Conservation (phyloP, 805 yeast species). For the Candida khao-thaluensis region DNA sequence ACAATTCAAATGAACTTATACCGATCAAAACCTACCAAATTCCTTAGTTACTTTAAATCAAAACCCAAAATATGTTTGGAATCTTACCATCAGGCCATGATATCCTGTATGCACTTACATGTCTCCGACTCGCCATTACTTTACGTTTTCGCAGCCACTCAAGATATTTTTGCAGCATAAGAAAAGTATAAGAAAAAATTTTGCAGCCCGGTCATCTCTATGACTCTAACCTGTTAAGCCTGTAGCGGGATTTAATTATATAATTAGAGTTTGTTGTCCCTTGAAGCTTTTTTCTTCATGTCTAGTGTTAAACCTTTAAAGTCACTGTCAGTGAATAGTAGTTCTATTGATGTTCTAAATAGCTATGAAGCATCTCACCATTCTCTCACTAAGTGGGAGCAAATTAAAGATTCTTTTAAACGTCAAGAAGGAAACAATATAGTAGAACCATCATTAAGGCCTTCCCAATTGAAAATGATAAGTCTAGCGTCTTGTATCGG, state of each 20-base stretch:
- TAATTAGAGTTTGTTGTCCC: not conserved
- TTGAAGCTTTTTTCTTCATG: not conserved
- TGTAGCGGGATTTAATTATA: conserved; percentile 1
- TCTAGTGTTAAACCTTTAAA: not conserved
- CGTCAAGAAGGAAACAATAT: conserved; percentile 17
- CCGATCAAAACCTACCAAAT: too few relatives aligned
- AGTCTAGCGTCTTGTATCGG: conserved; percentile 46
- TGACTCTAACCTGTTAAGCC: not conserved
- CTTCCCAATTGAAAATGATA: conserved; percentile 37
- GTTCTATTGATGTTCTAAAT: not conserved
- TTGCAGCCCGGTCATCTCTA: conserved; percentile 1
- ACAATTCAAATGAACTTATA: too few relatives aligned
- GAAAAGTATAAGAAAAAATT: conserved; percentile 1
- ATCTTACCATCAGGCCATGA: too few relatives aligned
- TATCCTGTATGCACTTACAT: too few relatives aligned
- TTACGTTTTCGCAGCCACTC: not conserved
- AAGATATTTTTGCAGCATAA: conserved; percentile 2
- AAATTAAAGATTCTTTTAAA: conserved; percentile 18
- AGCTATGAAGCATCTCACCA: not conserved
- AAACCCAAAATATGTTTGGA: too few relatives aligned
- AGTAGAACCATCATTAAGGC: conserved; percentile 23
- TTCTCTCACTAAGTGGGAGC: conserved; percentile 1
- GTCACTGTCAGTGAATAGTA: conserved; percentile 1
- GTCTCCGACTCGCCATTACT: too few relatives aligned
- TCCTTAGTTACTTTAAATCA: too few relatives aligned